phyloP scores from a whole-genome alignment of 2,329 filamentous ascomycete species.

The Acephala macrosclerotiorum region DNA sequence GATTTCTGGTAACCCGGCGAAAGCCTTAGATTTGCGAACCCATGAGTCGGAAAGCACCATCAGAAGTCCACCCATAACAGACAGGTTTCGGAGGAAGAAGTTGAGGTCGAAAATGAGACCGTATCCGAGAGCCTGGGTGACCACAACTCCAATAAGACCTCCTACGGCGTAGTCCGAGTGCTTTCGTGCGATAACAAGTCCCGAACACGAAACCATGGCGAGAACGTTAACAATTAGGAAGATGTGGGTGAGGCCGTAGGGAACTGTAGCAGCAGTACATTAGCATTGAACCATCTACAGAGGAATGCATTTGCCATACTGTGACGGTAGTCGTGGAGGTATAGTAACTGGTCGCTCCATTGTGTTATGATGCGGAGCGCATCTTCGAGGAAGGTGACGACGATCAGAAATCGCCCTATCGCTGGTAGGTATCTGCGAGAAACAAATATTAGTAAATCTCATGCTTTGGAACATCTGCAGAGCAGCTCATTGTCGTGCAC shows the following conservation, averaged over 20 bases:
- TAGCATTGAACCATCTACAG: conserved; percentile 25
- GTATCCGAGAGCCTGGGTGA: conserved; percentile 94
- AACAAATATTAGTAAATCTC: conserved; percentile 30
- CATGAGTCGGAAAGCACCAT: conserved; percentile 99
- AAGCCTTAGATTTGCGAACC: conserved; percentile 97
- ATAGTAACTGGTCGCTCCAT: conserved; percentile 94
- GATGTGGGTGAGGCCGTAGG: conserved; percentile 84
- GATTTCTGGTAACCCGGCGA: conserved; percentile 89
- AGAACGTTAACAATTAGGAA: conserved; percentile 93
- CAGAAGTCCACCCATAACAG: conserved; percentile 93
- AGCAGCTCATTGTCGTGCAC: conserved; percentile 7
- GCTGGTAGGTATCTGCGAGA: conserved; percentile 82
- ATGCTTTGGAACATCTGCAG: neutral
- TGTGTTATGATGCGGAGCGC: conserved; percentile 95
- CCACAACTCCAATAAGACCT: conserved; percentile 88
- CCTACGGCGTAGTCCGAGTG: conserved; percentile 92
- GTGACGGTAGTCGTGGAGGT: conserved; percentile 89
- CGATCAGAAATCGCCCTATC: conserved; percentile 96
- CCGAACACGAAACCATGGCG: conserved; percentile 83
- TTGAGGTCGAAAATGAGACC: conserved; percentile 98
- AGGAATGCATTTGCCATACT: conserved; percentile 63
- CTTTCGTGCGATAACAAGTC: conserved; percentile 88
- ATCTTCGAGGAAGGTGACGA: conserved; percentile 98
- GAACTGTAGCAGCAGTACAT: conserved; percentile 64
- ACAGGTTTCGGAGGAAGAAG: conserved; percentile 99